phyloP scores from a whole-genome alignment of 768 basidiomycete species.

The Leccinum sublutescens region DNA sequence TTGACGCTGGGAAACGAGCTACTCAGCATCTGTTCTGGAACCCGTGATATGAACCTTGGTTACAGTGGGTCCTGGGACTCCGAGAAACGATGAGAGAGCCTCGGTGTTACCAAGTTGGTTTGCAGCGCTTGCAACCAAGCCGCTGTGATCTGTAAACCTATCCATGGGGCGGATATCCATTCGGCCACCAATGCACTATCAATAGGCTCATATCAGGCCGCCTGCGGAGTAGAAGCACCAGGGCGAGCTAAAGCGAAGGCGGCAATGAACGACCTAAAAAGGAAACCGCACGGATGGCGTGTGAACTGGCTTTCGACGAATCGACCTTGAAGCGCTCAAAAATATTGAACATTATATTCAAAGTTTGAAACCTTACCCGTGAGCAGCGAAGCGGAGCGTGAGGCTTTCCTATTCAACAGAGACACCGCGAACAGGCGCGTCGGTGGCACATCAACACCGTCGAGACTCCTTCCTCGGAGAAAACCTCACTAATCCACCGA shows the following conservation, averaged over 20 bases:
- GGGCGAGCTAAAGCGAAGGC: neutral
- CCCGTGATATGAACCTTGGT: neutral
- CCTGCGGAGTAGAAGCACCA: neutral
- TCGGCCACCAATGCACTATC: neutral
- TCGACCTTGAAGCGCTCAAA: neutral
- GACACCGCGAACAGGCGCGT: neutral
- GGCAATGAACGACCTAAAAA: neutral
- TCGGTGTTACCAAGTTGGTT: neutral
- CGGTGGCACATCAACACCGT: neutral
- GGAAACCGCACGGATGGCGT: neutral
- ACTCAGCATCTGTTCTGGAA: neutral
- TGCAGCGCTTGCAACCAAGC: neutral
- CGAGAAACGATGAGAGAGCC: neutral
- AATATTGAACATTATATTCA: neutral
- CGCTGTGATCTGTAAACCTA: neutral
- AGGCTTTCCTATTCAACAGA: neutral
- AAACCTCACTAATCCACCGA: neutral
- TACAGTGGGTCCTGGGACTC: neutral
- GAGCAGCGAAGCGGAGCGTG: neutral
- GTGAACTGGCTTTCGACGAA: neutral
- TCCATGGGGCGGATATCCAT: neutral
- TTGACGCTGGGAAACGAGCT: conserved; percentile 3
- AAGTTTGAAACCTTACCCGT: neutral
- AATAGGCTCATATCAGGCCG: neutral
- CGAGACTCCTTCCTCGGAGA: neutral